Evolutionary conservation across 2,329 filamentous ascomycete species (phyloP), one percentile per base, ranked within the genome.

Genomic region (Trichoderma sp.): DNA sequence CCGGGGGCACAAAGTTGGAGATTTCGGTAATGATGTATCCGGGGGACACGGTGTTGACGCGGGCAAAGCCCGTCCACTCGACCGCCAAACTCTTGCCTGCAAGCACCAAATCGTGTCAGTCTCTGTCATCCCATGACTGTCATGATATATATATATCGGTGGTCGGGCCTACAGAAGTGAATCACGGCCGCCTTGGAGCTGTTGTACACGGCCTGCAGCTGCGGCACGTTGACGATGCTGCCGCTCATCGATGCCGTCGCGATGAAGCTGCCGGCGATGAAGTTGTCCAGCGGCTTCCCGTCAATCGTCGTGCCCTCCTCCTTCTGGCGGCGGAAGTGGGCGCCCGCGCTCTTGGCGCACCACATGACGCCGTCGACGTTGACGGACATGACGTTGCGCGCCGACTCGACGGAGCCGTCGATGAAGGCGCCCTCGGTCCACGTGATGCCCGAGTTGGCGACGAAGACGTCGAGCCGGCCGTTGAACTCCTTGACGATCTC

Each of bases 321-420:
- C 79, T 89, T 89, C 75, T 93, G 90, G 30, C 88, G 81, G 54
- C 88, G 80, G 81, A 89, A 94, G 75, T 91, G 86, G 57, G 81
- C 78, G 7, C 88, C 90, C 0, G 90, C 90, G 0, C 86, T 87
- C 71, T 84, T 85, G 44, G 90, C 90, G 73, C 87, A 91, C 82
- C 91, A 94, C 78, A 90, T 92, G 45, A 89, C 89, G 58, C 90
- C 89, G 74, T 92, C 89, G 15, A 94, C 77, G 75, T 95, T 90
- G 57, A 90, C 89, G 54, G 81, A 79, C 69, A 92, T 82, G 45
- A 94, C 88, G 67, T 87, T 84, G 57, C 82, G 82, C 78, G 90
- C 91, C 71, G 86, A 84, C 19, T 86, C 83, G 19, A 88, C 73
- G 5, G 85, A 78, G 26, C 87, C 89, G 67, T 91, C 87, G 43